These are phyloP conservation scores for Hyphopichia burtonii DNA, from an alignment of 1,139 yeast genomes.

Conservation along the genomic window DNA sequence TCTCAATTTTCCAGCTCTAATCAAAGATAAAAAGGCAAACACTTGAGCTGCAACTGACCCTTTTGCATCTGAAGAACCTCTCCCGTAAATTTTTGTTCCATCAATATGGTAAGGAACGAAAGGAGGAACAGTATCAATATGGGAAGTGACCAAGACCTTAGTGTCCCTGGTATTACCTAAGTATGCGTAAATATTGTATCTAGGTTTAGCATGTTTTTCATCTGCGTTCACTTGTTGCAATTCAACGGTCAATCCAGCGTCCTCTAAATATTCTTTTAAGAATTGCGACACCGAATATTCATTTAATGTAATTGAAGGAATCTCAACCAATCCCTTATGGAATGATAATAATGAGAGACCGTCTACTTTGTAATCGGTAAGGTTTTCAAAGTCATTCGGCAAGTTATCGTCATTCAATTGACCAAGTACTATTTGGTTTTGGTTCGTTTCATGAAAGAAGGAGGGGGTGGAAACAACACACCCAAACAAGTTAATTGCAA, in stretches of 20 bases:
- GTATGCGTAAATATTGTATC: constrained; percentile 62
- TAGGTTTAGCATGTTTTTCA: constrained; percentile 12
- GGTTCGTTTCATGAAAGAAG: not conserved
- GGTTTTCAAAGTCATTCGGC: not conserved
- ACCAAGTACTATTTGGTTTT: not conserved
- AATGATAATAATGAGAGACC: constrained; percentile 11
- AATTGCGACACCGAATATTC: constrained; percentile 33
- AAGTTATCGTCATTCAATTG: not conserved
- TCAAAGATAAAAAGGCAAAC: constrained; percentile 47
- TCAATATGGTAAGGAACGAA: constrained; percentile 50
- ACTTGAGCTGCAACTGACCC: constrained; percentile 67
- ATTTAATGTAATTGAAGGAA: constrained; percentile 33
- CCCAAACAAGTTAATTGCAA: not conserved
- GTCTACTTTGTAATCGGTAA: constrained; percentile 11
- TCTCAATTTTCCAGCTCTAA: constrained; percentile 31
- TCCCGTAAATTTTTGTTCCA: constrained; percentile 55
- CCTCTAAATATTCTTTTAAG: constrained; percentile 33
- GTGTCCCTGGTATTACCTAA: constrained; percentile 45
- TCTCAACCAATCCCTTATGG: constrained; percentile 34
- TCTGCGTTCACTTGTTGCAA: constrained; percentile 32
- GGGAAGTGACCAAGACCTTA: constrained; percentile 56
- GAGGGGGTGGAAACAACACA: not conserved
- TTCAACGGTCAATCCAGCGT: constrained; percentile 53
- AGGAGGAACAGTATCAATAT: constrained; percentile 75
- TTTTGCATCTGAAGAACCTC: constrained; percentile 71